phyloP scores from a whole-genome alignment of 805 yeast genomes.

The Kluyveromyces siamensis region DNA sequence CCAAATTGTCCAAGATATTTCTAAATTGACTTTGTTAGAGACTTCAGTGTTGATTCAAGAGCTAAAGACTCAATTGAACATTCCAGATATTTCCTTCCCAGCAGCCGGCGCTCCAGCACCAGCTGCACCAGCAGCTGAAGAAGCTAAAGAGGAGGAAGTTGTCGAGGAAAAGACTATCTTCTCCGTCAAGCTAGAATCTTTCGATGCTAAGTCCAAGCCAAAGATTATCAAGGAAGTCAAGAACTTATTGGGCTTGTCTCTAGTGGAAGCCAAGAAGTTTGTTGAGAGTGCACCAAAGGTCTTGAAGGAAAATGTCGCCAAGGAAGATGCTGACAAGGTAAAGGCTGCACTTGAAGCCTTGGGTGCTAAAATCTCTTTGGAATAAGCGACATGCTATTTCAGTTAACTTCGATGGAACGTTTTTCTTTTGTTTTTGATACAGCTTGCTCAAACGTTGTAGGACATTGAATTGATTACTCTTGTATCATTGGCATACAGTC shows the following conservation, averaged over 20 bases:
- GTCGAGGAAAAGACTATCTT: constrained; percentile 90
- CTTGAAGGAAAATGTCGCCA: constrained; percentile 88
- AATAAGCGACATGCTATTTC: constrained; percentile 35
- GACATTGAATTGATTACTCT: not conserved
- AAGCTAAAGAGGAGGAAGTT: constrained; percentile 64
- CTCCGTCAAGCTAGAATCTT: constrained; percentile 82
- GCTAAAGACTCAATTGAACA: constrained; percentile 73
- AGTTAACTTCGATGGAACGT: not conserved
- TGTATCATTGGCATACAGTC: not conserved
- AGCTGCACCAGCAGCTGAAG: constrained; percentile 64
- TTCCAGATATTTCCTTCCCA: constrained; percentile 87
- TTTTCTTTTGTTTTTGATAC: not conserved
- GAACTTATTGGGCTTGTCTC: constrained; percentile 77
- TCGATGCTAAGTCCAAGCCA: constrained; percentile 92
- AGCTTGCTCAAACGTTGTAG: too few species aligned
- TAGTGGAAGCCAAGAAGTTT: constrained; percentile 95
- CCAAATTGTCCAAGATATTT: constrained; percentile 81
- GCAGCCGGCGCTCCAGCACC: constrained; percentile 55
- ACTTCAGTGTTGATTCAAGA: constrained; percentile 81
- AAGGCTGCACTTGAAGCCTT: constrained; percentile 86
- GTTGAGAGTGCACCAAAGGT: constrained; percentile 97
- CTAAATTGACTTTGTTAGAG: constrained; percentile 84
- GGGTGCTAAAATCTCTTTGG: constrained; percentile 89
- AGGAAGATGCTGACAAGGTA: constrained; percentile 97
- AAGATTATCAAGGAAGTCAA: constrained; percentile 97